Evolutionary conservation across 345 rosid genomes (phyloP).

Genomic region (Populus deltoides): DNA sequence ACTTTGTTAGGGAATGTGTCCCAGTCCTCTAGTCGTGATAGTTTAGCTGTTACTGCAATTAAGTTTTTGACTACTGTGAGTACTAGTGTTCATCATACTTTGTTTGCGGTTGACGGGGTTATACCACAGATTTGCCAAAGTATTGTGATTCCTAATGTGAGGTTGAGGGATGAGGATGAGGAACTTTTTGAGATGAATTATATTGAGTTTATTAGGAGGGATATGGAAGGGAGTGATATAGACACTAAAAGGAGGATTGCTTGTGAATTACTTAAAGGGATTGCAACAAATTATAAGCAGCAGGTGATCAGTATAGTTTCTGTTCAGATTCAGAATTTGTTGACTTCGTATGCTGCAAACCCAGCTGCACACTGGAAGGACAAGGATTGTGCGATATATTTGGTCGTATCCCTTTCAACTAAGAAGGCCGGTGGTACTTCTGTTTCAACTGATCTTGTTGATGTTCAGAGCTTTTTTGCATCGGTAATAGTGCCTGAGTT

Average conservation of each 20-base stretch:
- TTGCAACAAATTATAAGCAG: constrained; percentile 74
- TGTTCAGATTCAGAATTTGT: constrained; percentile 69
- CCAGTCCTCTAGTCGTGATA: constrained; percentile 65
- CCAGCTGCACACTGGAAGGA: constrained; percentile 89
- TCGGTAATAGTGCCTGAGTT: constrained; percentile 80
- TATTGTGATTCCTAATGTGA: constrained; percentile 92
- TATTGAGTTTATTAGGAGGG: constrained; percentile 93
- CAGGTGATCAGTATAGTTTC: constrained; percentile 68
- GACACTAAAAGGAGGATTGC: constrained; percentile 98
- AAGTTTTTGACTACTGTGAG: constrained; percentile 95
- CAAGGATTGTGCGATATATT: constrained; percentile 90
- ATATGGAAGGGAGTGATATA: constrained; percentile 99
- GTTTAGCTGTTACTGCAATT: constrained; percentile 79
- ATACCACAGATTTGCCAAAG: constrained; percentile 80
- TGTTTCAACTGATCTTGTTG: constrained; percentile 82
- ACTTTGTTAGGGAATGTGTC: constrained; percentile 77
- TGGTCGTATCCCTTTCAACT: constrained; percentile 86
- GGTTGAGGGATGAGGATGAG: constrained; percentile 91
- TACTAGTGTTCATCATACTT: constrained; percentile 81
- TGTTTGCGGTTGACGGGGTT: constrained; percentile 75
- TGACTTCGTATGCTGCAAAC: constrained; percentile 57
- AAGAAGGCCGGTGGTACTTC: constrained; percentile 80
- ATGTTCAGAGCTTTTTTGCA: constrained; percentile 75
- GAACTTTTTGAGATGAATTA: constrained; percentile 97
- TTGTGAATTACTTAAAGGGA: constrained; percentile 91